These are phyloP conservation scores for Rhodotorula babjevae DNA, from an alignment of 768 basidiomycete genomes.

Conservation along the genomic window DNA sequence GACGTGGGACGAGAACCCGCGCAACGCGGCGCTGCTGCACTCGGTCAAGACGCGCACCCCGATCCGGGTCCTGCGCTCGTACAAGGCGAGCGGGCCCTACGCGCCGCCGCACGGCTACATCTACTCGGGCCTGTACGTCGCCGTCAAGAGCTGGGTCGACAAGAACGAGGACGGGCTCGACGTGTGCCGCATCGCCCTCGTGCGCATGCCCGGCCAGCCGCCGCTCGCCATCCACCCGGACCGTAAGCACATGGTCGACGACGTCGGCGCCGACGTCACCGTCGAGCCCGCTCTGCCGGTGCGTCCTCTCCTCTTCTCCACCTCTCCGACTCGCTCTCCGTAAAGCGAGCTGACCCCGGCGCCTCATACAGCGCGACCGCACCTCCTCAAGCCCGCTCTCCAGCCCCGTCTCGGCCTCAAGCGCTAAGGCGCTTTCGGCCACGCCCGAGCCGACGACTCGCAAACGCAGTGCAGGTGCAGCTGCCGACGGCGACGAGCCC, in stretches of 20 bases:
- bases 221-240: constrained; percentile 16
- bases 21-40: constrained; percentile 53
- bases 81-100: constrained; percentile 53
- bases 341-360: too few relatives aligned
- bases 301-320: too few relatives aligned
- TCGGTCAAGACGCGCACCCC: constrained; percentile 78
- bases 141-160: constrained; percentile 48
- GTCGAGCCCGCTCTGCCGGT: not conserved
- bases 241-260: not conserved
- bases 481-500: too few relatives aligned
- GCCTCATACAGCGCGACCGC: too few relatives aligned
- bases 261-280: too few relatives aligned
- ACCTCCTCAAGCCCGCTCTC: too few relatives aligned
- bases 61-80: constrained; percentile 81
- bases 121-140: constrained; percentile 77
- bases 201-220: constrained; percentile 45
- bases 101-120: constrained; percentile 58
- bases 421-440: too few relatives aligned
- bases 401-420: too few relatives aligned
- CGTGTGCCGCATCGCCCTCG: constrained; percentile 82
- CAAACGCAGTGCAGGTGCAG: too few relatives aligned
- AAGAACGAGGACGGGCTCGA: constrained; percentile 53
- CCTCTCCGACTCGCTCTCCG: too few relatives aligned
- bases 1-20: constrained; percentile 4
- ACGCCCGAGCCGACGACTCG: too few relatives aligned